A percentile compares a stretch with the other conserved stretches of the same genome.
phyloP scores from a whole-genome alignment of 2,329 filamentous ascomycete genomes.

The Claviceps pazoutovae region DNA sequence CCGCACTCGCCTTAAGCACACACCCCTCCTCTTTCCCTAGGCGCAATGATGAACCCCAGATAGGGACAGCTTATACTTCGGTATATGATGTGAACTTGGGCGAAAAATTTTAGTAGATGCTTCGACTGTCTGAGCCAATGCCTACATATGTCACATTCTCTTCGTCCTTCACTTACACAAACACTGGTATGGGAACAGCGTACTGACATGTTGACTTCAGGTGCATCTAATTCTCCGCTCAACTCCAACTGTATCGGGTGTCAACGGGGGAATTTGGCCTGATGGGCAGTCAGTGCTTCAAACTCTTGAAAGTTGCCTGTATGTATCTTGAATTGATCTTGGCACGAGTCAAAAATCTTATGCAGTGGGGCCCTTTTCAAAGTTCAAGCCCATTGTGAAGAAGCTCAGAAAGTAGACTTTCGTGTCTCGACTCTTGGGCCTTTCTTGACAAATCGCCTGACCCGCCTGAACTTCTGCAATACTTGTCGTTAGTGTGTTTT shows the following conservation, averaged over 20 bases:
- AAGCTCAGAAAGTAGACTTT: no score
- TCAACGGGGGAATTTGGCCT: slow-evolving; percentile 83
- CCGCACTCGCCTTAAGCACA: neutral
- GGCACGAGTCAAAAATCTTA: no score
- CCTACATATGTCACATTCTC: slow-evolving; percentile 9
- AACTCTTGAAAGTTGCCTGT: no score
- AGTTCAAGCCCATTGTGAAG: no score
- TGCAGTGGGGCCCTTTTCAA: no score
- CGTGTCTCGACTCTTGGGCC: no score
- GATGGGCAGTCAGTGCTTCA: slow-evolving; percentile 34
- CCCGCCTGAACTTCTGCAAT: no score
- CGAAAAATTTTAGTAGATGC: slow-evolving; percentile 99
- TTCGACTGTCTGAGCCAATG: slow-evolving; percentile 62
- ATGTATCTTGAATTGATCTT: no score
- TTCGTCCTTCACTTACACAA: neutral
- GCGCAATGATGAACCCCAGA: slow-evolving; percentile 87
- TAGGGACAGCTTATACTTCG: slow-evolving; percentile 98
- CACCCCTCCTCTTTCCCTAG: neutral
- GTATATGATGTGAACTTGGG: slow-evolving; percentile 85
- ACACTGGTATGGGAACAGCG: neutral
- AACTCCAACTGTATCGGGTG: slow-evolving; percentile 56
- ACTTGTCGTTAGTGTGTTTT: no score
- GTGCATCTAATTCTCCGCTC: slow-evolving; percentile 47
- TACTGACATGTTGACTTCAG: slow-evolving; percentile 34
- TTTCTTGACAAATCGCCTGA: no score